Conservation (phyloP, 1,139 yeast species). For the Arxiozyma slooffiae region DNA sequence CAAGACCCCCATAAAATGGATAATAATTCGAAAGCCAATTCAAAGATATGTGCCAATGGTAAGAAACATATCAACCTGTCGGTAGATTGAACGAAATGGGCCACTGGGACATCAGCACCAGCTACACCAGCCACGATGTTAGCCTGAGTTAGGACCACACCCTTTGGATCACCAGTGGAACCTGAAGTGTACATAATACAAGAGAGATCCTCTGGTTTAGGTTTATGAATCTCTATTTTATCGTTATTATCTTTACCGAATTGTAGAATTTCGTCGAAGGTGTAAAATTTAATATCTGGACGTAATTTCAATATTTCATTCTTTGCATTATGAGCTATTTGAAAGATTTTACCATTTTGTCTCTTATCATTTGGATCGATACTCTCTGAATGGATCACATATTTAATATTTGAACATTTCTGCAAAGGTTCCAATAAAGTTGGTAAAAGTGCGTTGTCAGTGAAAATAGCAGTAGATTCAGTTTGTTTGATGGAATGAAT, state of each 20-base stretch:
- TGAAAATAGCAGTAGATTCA: slow-evolving; percentile 64
- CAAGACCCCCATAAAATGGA: slow-evolving; percentile 83
- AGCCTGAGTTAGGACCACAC: slow-evolving; percentile 75
- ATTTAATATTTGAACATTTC: slow-evolving; percentile 51
- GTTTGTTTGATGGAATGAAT: slow-evolving; percentile 81
- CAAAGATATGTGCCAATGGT: slow-evolving; percentile 65
- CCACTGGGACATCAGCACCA: slow-evolving; percentile 64
- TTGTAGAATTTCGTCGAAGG: slow-evolving; percentile 55
- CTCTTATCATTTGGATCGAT: slow-evolving; percentile 57
- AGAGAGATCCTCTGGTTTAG: slow-evolving; percentile 62
- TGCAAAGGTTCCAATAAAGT: slow-evolving; percentile 64
- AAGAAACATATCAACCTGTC: slow-evolving; percentile 80
- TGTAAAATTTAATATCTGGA: slow-evolving; percentile 62
- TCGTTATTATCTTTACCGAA: slow-evolving; percentile 48
- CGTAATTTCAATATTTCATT: slow-evolving; percentile 50
- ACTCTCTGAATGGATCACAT: slow-evolving; percentile 59
- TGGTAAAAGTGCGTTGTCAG: slow-evolving; percentile 64
- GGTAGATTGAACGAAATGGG: slow-evolving; percentile 38
- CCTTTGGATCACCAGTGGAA: slow-evolving; percentile 95
- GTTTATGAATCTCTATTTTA: slow-evolving; percentile 33
- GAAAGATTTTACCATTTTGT: slow-evolving; percentile 48
- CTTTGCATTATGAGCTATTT: slow-evolving; percentile 45
- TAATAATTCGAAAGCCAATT: slow-evolving; percentile 74
- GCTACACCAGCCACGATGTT: slow-evolving; percentile 78
- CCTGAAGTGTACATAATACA: slow-evolving; percentile 99